These are phyloP conservation scores for Aspergillus tubingensis DNA, from an alignment of 2,329 filamentous ascomycete genomes.

Conservation along the genomic window DNA sequence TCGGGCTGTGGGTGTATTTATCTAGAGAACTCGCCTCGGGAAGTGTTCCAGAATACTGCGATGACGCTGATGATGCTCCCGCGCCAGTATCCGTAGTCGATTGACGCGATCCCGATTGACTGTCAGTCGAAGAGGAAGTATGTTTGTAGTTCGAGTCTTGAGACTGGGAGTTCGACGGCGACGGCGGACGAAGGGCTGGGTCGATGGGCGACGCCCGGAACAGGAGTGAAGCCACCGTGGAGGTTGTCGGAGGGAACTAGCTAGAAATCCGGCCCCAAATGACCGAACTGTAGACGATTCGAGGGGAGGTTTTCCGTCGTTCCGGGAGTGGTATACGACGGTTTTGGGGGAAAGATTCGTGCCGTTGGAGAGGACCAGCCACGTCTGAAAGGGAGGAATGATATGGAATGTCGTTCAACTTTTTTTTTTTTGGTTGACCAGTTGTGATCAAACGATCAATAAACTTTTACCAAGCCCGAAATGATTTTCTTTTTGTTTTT, in stretches of 20 bases:
- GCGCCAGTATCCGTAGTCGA: conserved; percentile 46
- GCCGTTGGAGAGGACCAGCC: conserved; percentile 23
- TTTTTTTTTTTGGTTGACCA: conserved; percentile 3
- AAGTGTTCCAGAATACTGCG: conserved; percentile 46
- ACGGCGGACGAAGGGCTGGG: conserved; percentile 48
- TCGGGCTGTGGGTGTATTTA: conserved; percentile 27
- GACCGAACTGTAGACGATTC: conserved; percentile 32
- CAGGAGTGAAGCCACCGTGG: conserved; percentile 60
- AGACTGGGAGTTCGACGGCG: conserved; percentile 44
- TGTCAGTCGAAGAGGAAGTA: conserved; percentile 50
- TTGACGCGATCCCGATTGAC: conserved; percentile 49
- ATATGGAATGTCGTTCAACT: conserved; percentile 21
- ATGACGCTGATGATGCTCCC: conserved; percentile 56
- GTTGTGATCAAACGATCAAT: conserved; percentile 9
- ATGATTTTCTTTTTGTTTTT: conserved; percentile 5
- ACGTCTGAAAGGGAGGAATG: conserved; percentile 25
- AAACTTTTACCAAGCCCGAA: conserved; percentile 1
- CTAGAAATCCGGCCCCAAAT: conserved; percentile 35
- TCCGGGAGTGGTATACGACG: conserved; percentile 8
- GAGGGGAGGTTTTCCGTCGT: not conserved
- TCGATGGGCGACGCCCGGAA: conserved; percentile 62
- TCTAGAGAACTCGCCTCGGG: conserved; percentile 34
- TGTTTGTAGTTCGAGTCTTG: conserved; percentile 42
- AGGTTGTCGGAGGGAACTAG: conserved; percentile 52
- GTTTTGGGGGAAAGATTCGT: conserved; percentile 11